Percentiles rank a stretch among this genome's conserved stretches.
These are phyloP conservation scores for Akebia trifoliata DNA, from an alignment of 164 flowering plant genomes.

Conservation along the genomic window DNA sequence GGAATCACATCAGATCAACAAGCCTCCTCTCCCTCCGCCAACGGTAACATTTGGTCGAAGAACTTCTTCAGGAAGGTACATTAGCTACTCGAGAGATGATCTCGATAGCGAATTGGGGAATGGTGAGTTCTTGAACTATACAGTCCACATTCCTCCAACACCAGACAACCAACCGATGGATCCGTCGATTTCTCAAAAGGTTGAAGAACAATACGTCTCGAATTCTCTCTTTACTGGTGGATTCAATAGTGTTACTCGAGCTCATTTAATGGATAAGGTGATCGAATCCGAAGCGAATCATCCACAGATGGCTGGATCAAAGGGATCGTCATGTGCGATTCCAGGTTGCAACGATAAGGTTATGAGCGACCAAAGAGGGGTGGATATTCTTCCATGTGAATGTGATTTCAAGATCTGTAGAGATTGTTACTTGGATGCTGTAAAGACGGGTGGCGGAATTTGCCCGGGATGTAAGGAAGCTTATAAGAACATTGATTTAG, in stretches of 20 bases:
- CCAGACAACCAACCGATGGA: constrained; percentile 67
- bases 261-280: constrained; percentile 68
- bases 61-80: constrained; percentile 53
- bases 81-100: constrained; percentile 51
- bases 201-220: constrained; percentile 68
- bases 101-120: constrained; percentile 48
- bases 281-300: constrained; percentile 53
- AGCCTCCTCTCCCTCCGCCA: constrained; percentile 22
- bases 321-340: constrained; percentile 51
- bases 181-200: constrained; percentile 41
- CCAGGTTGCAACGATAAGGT: constrained; percentile 54
- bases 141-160: constrained; percentile 59
- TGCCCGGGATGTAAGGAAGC: constrained; percentile 63
- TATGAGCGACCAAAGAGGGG: constrained; percentile 57
- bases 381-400: constrained; percentile 60
- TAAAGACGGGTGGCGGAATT: constrained; percentile 37
- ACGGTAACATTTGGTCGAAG: constrained; percentile 42
- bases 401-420: constrained; percentile 59
- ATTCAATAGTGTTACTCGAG: constrained; percentile 49
- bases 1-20: constrained; percentile 13
- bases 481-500: constrained; percentile 37
- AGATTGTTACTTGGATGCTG: constrained; percentile 54
- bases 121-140: constrained; percentile 42
- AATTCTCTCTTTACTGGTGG: constrained; percentile 69
- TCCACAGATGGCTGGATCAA: constrained; percentile 73